Conservation (phyloP, 495 filamentous ascomycete species). For the Ascobolus immersus region DNA sequence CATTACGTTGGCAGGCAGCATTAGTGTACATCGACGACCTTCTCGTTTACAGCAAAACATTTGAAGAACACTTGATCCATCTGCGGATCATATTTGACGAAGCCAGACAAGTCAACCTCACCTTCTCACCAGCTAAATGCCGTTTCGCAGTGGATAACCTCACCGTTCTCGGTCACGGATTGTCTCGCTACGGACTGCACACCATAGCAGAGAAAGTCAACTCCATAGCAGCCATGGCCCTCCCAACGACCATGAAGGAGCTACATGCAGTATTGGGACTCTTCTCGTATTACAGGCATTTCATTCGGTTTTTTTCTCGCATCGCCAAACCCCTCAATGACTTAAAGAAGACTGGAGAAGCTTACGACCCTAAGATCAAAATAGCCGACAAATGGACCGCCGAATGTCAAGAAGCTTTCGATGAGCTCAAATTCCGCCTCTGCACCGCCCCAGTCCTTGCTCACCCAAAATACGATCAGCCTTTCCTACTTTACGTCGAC, state of each 20-base stretch:
- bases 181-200: slow-evolving; percentile 1
- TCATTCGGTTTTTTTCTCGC: slow-evolving; percentile 1
- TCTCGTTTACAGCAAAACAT: background rate
- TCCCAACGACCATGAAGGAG: background rate
- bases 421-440: no score
- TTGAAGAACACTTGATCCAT: background rate
- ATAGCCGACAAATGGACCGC: no score
- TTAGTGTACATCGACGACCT: slow-evolving; percentile 3
- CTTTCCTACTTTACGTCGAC: no score
- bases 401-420: no score
- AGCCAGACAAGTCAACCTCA: background rate
- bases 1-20: slow-evolving; percentile 1
- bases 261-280: slow-evolving; percentile 1
- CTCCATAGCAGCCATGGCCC: background rate
- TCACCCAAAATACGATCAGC: no score
- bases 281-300: slow-evolving; percentile 3
- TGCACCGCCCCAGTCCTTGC: no score
- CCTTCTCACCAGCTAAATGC: background rate
- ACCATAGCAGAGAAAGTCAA: slow-evolving; percentile 1
- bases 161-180: background rate
- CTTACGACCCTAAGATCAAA: background rate
- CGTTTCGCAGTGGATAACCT: background rate
- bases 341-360: background rate
- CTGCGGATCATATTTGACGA: background rate
- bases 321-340: background rate